Conservation (phyloP, 106 monocot genomes). For the Allium sativum region DNA sequence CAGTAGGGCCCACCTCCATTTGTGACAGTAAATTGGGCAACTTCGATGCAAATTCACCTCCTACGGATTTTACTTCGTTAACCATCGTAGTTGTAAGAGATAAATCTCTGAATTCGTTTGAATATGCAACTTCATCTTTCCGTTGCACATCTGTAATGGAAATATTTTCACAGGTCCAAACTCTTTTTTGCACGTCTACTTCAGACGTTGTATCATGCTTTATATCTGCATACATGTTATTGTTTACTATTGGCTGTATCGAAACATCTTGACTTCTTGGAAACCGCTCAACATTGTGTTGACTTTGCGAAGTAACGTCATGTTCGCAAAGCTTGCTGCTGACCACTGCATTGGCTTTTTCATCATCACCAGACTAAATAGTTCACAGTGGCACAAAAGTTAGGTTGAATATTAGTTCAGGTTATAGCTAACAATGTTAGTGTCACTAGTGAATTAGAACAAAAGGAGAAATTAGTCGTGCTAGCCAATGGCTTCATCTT, state of each 20-base stretch:
- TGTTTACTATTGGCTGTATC: not conserved
- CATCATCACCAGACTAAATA: slow-evolving; percentile 9
- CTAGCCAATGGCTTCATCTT: not conserved
- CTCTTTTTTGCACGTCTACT: slow-evolving; percentile 7
- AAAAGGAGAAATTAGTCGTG: not conserved
- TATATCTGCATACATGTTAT: not conserved
- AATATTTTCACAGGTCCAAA: not conserved
- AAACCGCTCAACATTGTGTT: slow-evolving; percentile 3
- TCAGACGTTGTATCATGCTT: not conserved
- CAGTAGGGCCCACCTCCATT: not conserved
- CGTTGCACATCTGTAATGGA: slow-evolving; percentile 3
- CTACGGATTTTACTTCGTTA: slow-evolving; percentile 1
- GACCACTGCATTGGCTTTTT: slow-evolving; percentile 2
- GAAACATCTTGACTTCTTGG: slow-evolving; percentile 3
- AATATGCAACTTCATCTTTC: slow-evolving; percentile 5
- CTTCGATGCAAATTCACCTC: not conserved
- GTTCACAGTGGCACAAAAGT: not conserved
- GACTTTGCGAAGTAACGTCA: not conserved
- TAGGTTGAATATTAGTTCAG: not conserved
- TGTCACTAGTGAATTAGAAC: not conserved
- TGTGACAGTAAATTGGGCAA: slow-evolving; percentile 2
- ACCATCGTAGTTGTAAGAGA: slow-evolving; percentile 1
- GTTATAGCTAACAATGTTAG: not conserved
- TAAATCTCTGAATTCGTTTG: not conserved
- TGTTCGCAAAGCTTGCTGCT: slow-evolving; percentile 10